Evolutionary conservation across 169 alveolate genomes (phyloP).

Genomic region (Plasmodium billcollinsi): DNA sequence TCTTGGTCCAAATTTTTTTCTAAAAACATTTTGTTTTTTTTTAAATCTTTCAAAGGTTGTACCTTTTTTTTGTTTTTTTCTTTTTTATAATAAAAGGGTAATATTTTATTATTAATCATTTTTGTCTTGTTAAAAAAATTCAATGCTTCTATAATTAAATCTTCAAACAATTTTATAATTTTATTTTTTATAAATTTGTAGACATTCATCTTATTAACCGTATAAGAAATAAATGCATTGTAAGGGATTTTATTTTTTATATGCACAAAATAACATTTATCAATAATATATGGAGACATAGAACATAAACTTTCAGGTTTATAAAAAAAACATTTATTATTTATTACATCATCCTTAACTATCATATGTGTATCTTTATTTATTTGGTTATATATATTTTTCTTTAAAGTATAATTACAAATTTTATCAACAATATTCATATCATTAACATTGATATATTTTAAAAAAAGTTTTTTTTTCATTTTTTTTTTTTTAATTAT

Average conservation of each 20-base stretch:
- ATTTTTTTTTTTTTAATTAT: background rate
- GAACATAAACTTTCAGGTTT: constrained; percentile 9
- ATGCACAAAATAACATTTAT: constrained; percentile 17
- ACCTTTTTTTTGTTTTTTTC: background rate
- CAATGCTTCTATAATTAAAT: constrained; percentile 26
- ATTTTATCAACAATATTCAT: constrained; percentile 23
- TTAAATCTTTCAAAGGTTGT: background rate
- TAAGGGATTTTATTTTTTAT: constrained; percentile 34
- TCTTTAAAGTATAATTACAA: constrained; percentile 32
- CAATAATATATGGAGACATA: constrained; percentile 30
- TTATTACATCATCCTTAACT: background rate
- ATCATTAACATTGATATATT: constrained; percentile 8
- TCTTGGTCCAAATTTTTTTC: background rate
- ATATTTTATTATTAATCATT: background rate
- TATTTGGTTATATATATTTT: constrained; percentile 26
- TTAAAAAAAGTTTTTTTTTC: constrained; percentile 2
- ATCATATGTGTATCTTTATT: background rate
- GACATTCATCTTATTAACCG: constrained; percentile 23
- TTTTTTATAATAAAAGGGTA: no score
- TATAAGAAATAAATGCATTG: constrained; percentile 18
- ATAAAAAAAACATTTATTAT: constrained; percentile 24
- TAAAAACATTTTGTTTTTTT: background rate
- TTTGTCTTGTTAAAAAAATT: constrained; percentile 32
- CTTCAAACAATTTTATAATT: constrained; percentile 36
- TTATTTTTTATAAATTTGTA: constrained; percentile 32